Conservation (phyloP, 306 rosid species). For the Dryas octopetala region DNA sequence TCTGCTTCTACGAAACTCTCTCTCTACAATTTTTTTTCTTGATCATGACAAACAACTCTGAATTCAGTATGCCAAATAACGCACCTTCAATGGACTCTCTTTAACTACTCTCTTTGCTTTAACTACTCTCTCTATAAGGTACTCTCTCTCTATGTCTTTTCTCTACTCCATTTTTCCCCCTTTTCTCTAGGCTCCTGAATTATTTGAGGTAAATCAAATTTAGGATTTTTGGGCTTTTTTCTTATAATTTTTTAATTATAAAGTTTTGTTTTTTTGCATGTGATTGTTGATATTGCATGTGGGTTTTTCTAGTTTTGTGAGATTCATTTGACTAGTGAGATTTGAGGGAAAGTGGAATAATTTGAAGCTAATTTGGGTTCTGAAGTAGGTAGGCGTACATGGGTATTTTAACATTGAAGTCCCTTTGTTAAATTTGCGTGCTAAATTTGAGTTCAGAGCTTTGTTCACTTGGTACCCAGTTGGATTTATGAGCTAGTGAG, state of each 20-base stretch:
- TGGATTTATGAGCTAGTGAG: constrained; percentile 21
- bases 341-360: constrained; percentile 11
- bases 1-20: constrained; percentile 85
- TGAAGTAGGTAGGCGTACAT: constrained; percentile 32
- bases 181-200: constrained; percentile 20
- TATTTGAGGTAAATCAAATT: constrained; percentile 25
- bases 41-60: constrained; percentile 32
- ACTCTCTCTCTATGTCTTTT: neutral
- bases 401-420: constrained; percentile 28
- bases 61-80: constrained; percentile 24
- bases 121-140: constrained; percentile 23
- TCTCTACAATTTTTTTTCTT: constrained; percentile 32
- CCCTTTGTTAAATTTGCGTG: constrained; percentile 11
- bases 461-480: constrained; percentile 33
- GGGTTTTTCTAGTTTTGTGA: constrained; percentile 38
- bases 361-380: constrained; percentile 22
- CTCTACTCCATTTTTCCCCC: constrained; percentile 8
- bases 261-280: constrained; percentile 13
- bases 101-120: constrained; percentile 21
- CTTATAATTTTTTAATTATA: neutral
- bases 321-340: constrained; percentile 16
- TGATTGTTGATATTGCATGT: constrained; percentile 32
- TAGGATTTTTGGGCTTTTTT: constrained; percentile 6
- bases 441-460: constrained; percentile 28
- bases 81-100: constrained; percentile 35